Evolutionary conservation across 345 rosid genomes (phyloP), one percentile per base, ranked within the genome.

Genomic region (Cardamine resedifolia): DNA sequence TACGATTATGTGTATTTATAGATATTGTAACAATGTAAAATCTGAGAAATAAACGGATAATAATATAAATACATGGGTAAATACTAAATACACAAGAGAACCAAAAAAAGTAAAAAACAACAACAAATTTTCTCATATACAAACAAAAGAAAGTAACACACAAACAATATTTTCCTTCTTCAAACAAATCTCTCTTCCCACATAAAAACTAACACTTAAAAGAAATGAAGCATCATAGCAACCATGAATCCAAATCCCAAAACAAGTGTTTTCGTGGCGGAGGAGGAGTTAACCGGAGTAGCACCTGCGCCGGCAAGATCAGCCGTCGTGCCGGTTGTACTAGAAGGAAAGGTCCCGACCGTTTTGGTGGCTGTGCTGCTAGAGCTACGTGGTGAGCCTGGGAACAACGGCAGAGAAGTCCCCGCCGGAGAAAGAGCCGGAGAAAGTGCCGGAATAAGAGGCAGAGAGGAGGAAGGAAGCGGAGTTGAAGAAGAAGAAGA

Each of bases 351-450:
- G 56, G 26, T 77, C 48, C 76, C 72, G 0, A 70, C 72, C 19
- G 80, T 77, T 70, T 77, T 77, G 47, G 71, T 47, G 24, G 80
- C 12, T 19, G 80, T 77, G 72, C 49, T 56, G 53, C 79, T 76
- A 10, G 72, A 45, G 62, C 71, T 71, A 24, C 16, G 30, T 12
- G 80, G 80, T 48, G 80, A 77, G 62, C 68, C 76, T 58, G 72
- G 80, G 31, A 77, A 50, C 72, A 64, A 77, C 33, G 80, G 80
- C n/a, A 77, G 50, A 57, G 76, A 71, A 12, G 41, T 41, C 60
- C 77, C 77, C 7, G 15, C 66, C 18, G 80, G 80, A 70, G 79
- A 48, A 48, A 49, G 53, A 3, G 66, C 66, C 8, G 76, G 76
- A 11, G 80, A 5, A 7, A 26, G 56, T 45, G 53, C 49, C 23